A percentile compares a stretch with the other conserved stretches of the same genome.
phyloP scores from a whole-genome alignment of 805 yeast species.

The Tetrapisispora taiwanensis region DNA sequence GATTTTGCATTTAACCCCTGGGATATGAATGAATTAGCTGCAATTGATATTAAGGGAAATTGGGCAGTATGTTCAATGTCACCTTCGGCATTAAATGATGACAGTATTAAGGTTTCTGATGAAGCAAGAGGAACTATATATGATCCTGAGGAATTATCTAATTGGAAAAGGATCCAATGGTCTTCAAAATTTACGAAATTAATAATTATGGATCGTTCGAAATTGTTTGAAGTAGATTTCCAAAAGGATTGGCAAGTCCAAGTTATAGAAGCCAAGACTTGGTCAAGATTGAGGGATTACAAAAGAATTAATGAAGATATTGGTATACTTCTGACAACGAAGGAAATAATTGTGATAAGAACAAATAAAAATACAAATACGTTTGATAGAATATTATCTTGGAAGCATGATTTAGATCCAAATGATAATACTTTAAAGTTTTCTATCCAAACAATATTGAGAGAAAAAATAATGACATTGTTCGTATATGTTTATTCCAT shows the following conservation, averaged over 20 bases:
- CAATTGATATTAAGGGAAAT: constrained; percentile 45
- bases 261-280: constrained; percentile 40
- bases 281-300: constrained; percentile 44
- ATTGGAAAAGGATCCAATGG: constrained; percentile 46
- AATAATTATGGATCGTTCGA: constrained; percentile 35
- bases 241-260: constrained; percentile 24
- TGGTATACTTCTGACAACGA: constrained; percentile 52
- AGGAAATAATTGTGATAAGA: constrained; percentile 49
- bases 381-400: constrained; percentile 45
- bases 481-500: constrained; percentile 15
- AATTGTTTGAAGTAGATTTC: constrained; percentile 29
- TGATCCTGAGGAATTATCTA: constrained; percentile 44
- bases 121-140: constrained; percentile 23
- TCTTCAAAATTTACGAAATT: constrained; percentile 25
- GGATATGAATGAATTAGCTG: constrained; percentile 31
- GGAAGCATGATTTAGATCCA: constrained; percentile 60
- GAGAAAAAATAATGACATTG: constrained; percentile 4
- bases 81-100: neutral
- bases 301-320: constrained; percentile 27
- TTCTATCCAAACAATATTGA: constrained; percentile 19
- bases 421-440: constrained; percentile 45
- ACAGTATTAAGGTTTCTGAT: constrained; percentile 4
- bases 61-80: constrained; percentile 35
- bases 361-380: constrained; percentile 22
- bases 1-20: constrained; percentile 39